Evolutionary conservation across 495 filamentous ascomycete genomes (phyloP), one percentile per base, ranked within the genome.

Genomic region (Podospora appendiculata): DNA sequence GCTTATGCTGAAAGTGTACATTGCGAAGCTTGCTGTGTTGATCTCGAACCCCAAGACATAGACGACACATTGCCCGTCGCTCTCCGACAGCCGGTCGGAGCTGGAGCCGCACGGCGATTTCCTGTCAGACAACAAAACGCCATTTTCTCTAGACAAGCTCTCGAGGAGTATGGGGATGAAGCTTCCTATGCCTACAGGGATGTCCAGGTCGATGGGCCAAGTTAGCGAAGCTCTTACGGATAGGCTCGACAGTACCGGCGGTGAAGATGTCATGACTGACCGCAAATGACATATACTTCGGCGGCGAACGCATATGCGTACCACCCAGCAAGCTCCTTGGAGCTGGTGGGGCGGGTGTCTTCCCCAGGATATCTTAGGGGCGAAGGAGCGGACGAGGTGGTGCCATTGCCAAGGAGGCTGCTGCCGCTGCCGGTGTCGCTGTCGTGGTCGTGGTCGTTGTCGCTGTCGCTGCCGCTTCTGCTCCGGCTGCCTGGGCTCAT

Each of bases 111-210:
- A 96, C 32, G 89, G 86, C 32, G 75, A 85, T 7, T 61, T 79
- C 49, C 76, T 80, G 66, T 95, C 89, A 25, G 83, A 85, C 25
- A 90, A 70, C 47, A 95, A 78, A 47, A 94, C 84, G 34, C 91
- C 91, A 65, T 85, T 84, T 67, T 95, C 92, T 51, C 93, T 81
- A 8, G 94, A 91, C 51, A 98, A 79, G 57, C 92, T 90, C 64
- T 98, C 93, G 46, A 98, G 74, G 2, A 91, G 88, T 44, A 98
- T 93, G n/a, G 93, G 93, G 56, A 98, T 89, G 69, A 97, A 98
- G 34, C 90, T 95, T 51, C 86, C 89, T 90, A 25, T 25, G 25
- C 25, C 25, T 25, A 25, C 5, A 25, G 2, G 25, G 5, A 25
- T 25, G 25, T 25, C 25, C 25, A 25, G 25, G 5, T 5, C 25